Conservation (phyloP, 2,329 filamentous ascomycete species). For the Trichophyton simii region DNA sequence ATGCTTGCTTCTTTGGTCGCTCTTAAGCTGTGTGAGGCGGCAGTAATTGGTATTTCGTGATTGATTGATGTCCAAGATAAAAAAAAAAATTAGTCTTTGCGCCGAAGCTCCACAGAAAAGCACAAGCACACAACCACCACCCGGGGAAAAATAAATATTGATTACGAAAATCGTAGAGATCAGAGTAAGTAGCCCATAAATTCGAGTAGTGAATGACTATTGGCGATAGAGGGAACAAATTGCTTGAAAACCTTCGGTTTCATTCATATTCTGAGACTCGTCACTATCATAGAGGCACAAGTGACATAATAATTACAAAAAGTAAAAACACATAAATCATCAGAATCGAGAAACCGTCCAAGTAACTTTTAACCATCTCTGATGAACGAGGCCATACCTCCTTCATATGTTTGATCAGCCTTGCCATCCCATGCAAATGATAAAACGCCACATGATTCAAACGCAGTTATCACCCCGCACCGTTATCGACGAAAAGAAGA, state of each 20-base stretch:
- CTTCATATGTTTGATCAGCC: slow-evolving; percentile 5
- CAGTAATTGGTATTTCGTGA: not conserved
- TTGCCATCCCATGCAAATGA: not conserved
- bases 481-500: not conserved
- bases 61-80: not conserved
- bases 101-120: not conserved
- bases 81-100: not conserved
- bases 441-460: not conserved
- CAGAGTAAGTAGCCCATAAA: not conserved
- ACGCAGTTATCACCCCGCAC: no score
- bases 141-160: not conserved
- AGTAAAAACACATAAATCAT: not conserved
- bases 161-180: not conserved
- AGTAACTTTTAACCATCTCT: slow-evolving; percentile 7
- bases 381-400: not conserved
- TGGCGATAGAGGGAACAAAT: not conserved
- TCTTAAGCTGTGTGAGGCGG: not conserved
- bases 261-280: slow-evolving; percentile 3
- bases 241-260: slow-evolving; percentile 1
- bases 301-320: slow-evolving; percentile 1
- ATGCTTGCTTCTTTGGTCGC: not conserved
- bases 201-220: not conserved
- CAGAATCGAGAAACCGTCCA: slow-evolving; percentile 4
- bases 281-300: slow-evolving; percentile 2
- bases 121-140: not conserved